Evolutionary conservation across 805 yeast species (phyloP), one percentile per base, ranked within the genome.

Genomic region (Starmerella sp.): DNA sequence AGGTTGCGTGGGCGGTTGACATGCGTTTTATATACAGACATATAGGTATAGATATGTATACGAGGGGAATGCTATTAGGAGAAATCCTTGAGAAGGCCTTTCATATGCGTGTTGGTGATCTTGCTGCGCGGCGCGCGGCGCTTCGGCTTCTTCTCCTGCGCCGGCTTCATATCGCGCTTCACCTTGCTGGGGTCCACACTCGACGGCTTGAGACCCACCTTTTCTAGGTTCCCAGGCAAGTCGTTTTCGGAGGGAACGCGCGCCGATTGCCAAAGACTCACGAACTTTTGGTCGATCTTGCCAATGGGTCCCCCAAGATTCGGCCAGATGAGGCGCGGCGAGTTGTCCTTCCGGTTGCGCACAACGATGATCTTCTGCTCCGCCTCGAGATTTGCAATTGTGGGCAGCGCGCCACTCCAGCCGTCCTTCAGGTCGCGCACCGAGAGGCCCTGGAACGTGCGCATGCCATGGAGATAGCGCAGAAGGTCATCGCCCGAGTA

Each of bases 121-220:
- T 89, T 93, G 47, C 96, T 95, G 66, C 89, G 79, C 71, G 97
- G 81, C 51, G 95, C 86, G n/a, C 65, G 57, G 70, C 86, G 90
- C 78, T 88, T 88, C 68, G 84, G 89, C 71, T 89, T 91, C 68
- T 84, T 80, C 51, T 76, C 78, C 35, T 71, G 73, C 1, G 75
- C 71, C 15, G 74, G 76, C 47, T 78, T 79, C 54, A 78, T 79
- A 2, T 54, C 59, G 66, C 82, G 84, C 70, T 83, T 86, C 57
- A 89, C 72, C n/a, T 86, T 79, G 43, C 89, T 86, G n/a, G 98
- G 97, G 67, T 93, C 98, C n/a, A 89, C 93, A 65, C 93, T 85
- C 0, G 97, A 91, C 9, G 98, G 98, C 69, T 89, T 93, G 68
- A 93, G 77, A n/a, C 96, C 91, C 57, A 86, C 82, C 57, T 82